phyloP scores from a whole-genome alignment of 2,329 filamentous ascomycete species.

The Penicillium sp. region DNA sequence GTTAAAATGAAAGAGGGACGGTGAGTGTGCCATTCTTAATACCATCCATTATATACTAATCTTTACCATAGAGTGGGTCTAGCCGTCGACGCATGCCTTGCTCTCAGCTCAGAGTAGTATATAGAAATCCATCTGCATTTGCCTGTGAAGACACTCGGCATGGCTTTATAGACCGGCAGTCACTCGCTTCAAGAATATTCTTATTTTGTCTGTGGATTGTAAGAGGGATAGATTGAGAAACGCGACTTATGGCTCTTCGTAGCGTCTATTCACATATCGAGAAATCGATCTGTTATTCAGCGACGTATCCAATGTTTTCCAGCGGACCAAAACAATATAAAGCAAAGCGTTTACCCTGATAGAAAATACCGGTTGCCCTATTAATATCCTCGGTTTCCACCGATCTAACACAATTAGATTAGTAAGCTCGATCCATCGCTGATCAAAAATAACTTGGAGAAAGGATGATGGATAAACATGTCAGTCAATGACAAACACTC shows the following conservation, averaged over 20 bases:
- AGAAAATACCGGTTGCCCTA: too few species aligned
- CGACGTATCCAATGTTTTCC: too few species aligned
- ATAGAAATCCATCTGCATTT: constrained; percentile 8
- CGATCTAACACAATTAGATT: too few species aligned
- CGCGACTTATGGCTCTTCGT: too few species aligned
- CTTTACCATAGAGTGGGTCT: constrained; percentile 60
- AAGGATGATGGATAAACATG: background rate
- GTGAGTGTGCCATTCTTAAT: constrained; percentile 50
- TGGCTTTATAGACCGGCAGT: background rate
- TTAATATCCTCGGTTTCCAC: too few species aligned
- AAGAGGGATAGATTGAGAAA: too few species aligned
- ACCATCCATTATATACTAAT: constrained; percentile 7
- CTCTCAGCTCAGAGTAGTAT: constrained; percentile 50
- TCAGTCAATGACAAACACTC: too few species aligned
- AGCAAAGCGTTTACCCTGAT: too few species aligned
- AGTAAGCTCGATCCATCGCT: too few species aligned
- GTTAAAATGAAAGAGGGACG: constrained; percentile 91
- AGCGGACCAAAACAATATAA: too few species aligned
- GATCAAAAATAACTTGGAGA: background rate
- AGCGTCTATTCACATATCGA: too few species aligned
- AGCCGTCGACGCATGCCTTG: constrained; percentile 80
- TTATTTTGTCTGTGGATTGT: background rate
- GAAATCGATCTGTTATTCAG: too few species aligned
- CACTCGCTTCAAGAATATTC: background rate
- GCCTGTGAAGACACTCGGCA: background rate